Base-by-base conservation (phyloP, 768 basidiomycete genomes). In the Mycena pura region DNA sequence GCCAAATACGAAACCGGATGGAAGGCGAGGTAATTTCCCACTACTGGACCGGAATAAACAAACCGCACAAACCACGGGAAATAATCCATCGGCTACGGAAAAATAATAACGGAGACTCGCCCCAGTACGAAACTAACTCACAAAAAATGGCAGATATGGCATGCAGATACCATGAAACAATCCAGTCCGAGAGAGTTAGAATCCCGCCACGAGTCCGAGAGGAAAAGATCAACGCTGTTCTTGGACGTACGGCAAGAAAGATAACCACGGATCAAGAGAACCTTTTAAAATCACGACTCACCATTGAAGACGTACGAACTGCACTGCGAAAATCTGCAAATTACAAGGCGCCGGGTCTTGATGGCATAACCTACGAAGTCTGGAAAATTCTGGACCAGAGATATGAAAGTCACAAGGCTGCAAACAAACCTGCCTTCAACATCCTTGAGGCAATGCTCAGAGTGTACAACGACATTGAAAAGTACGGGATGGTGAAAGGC, bases 11-110 rank as follows among this genome's bases (percentile, higher is more conserved):
- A 19, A 6, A 40, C 6, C 39, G 47, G 40, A 44, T n/a, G 0
- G 27, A 59, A 22, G 29, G 43, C 13, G 58, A 55, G 27, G 53
- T 39, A 6, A 61, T 68, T 3, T 57, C 39, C 5, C 60, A 64
- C 27, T 68, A 66, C 55, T 71, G 69, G 68, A 19, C 59, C 0
- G 25, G 15, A 10, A n/a, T 52, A 0, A 44, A 59, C 24, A 60
- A 25, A 4, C 22, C 38, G 0, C 21, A 28, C 5, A 27, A 61
- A 32, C 68, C 65, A 0, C 32, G 62, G 7, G 68, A 72, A 9
- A 29, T 61, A 0, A 71, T 71, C 0, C 29, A 40, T 2, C 14
- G 64, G 1, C 59, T 71, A 0, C 19, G 6, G 0, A 29, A 58
- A 36, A 36, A 36, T 17, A 36, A n/a, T 19, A 40, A 40, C 6